These are phyloP conservation scores for Pugionium cornutum DNA, from an alignment of 345 rosid genomes.

Conservation along the genomic window DNA sequence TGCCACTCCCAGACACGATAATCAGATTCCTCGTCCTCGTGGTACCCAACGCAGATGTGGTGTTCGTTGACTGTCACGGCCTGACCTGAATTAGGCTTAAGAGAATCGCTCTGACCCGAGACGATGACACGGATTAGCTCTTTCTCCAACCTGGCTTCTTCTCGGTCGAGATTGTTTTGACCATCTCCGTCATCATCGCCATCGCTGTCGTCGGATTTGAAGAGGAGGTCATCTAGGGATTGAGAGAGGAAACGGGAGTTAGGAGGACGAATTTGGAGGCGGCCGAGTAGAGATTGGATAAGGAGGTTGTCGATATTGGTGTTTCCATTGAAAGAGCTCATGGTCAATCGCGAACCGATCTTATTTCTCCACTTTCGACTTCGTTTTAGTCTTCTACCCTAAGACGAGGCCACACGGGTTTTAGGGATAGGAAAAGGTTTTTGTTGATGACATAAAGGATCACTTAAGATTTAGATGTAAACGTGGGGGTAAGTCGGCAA, in stretches of 20 bases:
- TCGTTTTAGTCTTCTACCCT: conserved; percentile 9
- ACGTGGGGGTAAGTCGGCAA: not conserved
- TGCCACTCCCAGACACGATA: conserved; percentile 99
- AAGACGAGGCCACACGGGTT: conserved; percentile 25
- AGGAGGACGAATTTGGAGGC: conserved; percentile 78
- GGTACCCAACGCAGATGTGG: conserved; percentile 85
- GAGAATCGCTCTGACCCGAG: conserved; percentile 67
- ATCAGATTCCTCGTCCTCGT: conserved; percentile 76
- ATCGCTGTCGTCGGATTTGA: conserved; percentile 59
- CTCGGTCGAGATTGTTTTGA: conserved; percentile 63
- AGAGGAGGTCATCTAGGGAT: conserved; percentile 81
- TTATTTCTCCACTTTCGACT: not conserved
- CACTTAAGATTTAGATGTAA: not conserved
- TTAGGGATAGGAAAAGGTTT: conserved; percentile 41
- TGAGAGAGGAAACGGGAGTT: conserved; percentile 57
- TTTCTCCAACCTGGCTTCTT: conserved; percentile 83
- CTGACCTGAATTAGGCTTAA: conserved; percentile 92
- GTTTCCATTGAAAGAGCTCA: conserved; percentile 63
- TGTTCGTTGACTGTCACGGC: conserved; percentile 88
- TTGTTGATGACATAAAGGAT: conserved; percentile 3
- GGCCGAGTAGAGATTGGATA: conserved; percentile 76
- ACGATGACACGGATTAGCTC: conserved; percentile 71
- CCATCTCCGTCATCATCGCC: conserved; percentile 45
- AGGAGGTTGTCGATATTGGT: conserved; percentile 68
- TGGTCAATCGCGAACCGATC: conserved; percentile 27